Percentiles rank a stretch among this genome's conserved stretches.
These are phyloP conservation scores for Capsicum pubescens DNA, from an alignment of 257 asterid genomes.

Conservation along the genomic window DNA sequence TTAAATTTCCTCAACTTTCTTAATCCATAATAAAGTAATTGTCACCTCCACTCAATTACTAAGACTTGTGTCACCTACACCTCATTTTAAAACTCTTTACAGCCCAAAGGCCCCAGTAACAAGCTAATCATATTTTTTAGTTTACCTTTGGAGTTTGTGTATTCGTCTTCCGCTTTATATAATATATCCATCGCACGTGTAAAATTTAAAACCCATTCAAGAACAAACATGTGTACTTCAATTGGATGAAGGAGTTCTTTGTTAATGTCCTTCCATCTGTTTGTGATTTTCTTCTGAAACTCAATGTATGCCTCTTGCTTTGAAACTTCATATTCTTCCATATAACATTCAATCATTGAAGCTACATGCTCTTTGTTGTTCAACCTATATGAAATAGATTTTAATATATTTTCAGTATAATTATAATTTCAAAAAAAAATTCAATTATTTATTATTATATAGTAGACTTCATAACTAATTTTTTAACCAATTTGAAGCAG, in stretches of 20 bases:
- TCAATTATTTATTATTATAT: background rate
- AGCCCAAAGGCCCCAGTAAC: background rate
- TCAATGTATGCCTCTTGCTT: background rate
- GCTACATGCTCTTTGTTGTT: slow-evolving; percentile 12
- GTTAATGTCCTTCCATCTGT: background rate
- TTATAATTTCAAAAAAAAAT: too few relatives aligned
- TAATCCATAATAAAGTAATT: too few relatives aligned
- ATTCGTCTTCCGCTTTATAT: background rate
- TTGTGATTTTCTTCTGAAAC: background rate
- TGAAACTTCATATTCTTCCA: background rate
- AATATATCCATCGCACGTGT: background rate
- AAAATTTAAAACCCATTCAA: background rate
- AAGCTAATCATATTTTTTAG: background rate
- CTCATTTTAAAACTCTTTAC: too few relatives aligned
- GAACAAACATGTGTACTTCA: background rate
- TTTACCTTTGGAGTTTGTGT: background rate
- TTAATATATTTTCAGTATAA: background rate
- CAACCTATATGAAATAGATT: background rate
- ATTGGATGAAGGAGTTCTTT: background rate
- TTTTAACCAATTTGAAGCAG: background rate
- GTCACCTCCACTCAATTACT: too few relatives aligned
- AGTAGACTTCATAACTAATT: background rate
- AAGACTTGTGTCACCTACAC: too few relatives aligned
- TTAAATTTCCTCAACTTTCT: too few relatives aligned
- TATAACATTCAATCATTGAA: background rate